These are phyloP conservation scores for Amorphotheca resinae DNA, from an alignment of 495 filamentous ascomycete species.

Conservation along the genomic window DNA sequence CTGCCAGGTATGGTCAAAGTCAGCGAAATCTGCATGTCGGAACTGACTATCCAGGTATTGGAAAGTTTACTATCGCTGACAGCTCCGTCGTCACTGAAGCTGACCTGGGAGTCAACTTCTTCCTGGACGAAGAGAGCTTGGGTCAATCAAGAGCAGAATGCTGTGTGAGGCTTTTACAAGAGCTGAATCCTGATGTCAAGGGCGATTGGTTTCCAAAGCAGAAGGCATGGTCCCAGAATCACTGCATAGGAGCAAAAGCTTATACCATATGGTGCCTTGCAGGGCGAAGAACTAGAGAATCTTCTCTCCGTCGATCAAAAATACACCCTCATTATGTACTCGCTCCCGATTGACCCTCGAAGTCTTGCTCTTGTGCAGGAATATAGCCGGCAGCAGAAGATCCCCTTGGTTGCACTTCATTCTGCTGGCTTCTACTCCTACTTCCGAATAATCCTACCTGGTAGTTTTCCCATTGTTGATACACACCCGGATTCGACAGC, in stretches of 20 bases:
- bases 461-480: constrained; percentile 85
- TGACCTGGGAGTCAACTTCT: constrained; percentile 94
- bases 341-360: constrained; percentile 50
- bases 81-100: constrained; percentile 59
- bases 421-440: constrained; percentile 81
- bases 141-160: constrained; percentile 73
- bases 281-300: constrained; percentile 24
- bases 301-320: constrained; percentile 20
- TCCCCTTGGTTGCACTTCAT: constrained; percentile 72
- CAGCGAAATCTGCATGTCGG: neutral
- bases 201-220: constrained; percentile 44
- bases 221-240: constrained; percentile 19
- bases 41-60: constrained; percentile 50
- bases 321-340: constrained; percentile 66
- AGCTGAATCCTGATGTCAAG: constrained; percentile 92
- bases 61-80: constrained; percentile 89
- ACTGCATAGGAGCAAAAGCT: neutral
- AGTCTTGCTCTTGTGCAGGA: constrained; percentile 44
- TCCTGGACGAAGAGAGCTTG: constrained; percentile 66
- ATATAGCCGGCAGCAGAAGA: constrained; percentile 45
- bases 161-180: constrained; percentile 60
- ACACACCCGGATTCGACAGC: constrained; percentile 85
- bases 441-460: constrained; percentile 63
- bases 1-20: constrained; percentile 47
- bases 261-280: neutral